Base-by-base conservation (phyloP, 192 early-diverging fungal species). In the Linnemannia exigua region DNA sequence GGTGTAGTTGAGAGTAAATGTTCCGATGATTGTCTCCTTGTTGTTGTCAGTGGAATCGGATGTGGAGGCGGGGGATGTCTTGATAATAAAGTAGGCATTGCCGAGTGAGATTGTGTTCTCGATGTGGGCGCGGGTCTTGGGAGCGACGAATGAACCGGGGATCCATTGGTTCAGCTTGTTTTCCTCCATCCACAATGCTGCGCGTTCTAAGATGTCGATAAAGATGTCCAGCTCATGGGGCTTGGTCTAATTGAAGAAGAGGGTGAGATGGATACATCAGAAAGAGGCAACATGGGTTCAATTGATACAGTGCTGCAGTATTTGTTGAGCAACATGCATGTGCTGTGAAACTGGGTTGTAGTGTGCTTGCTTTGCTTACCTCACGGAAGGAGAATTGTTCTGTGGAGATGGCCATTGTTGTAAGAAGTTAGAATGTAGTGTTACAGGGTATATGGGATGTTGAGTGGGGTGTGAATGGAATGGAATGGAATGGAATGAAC, bases 141-240 rank as follows among this genome's bases (percentile, higher is more conserved):
- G 78, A 1, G 84, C 84, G 5, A 79, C 70, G 37, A 86, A 86
- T 3, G 84, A 86, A 35, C 84, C 84, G 0, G 84, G 84, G 51
- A 80, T 86, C 84, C 84, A 86, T 37, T 86, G 84, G 44, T 86
- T 86, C 48, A 86, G 51, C 3, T 73, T 77, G 70, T 86, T 86
- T 61, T 74, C 78, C 11, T 76, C 84, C 84, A 86, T 86, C 84
- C 84, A 86, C 16, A 52, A 36, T 3, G 84, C 84, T 28, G 84
- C 84, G 17, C 84, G 73, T 37, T 86, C 84, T 17, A 86, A 70
- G 52, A 86, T 80, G 70, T 86, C 84, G n/a, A 86, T 80, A 61
- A 86, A 86, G 19, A 86, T 80, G 25, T 86, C 78, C 68, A 86
- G 47, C 28, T 86, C 84, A 22, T 77, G 69, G 7, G 79, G 78